phyloP scores from a whole-genome alignment of 2,329 filamentous ascomycete genomes.

The Talaromyces sp. region DNA sequence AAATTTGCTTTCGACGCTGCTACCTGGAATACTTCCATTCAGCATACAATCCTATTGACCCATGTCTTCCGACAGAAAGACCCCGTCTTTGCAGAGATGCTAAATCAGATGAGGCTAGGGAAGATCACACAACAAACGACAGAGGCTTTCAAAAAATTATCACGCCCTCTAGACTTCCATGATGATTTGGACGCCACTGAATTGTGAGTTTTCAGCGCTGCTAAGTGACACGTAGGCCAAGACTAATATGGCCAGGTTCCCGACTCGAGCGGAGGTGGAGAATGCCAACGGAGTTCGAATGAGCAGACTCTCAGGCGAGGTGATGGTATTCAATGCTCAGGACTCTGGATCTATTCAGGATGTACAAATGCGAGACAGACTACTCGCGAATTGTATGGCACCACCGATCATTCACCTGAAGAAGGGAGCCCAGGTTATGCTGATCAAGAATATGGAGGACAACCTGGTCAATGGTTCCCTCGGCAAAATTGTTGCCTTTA shows the following conservation, averaged over 20 bases:
- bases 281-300: constrained; percentile 75
- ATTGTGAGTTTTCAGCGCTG: constrained; percentile 50
- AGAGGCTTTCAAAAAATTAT: constrained; percentile 68
- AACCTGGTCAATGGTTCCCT: constrained; percentile 90
- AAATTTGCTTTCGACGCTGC: constrained; percentile 92
- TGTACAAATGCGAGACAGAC: constrained; percentile 64
- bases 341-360: constrained; percentile 71
- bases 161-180: constrained; percentile 65
- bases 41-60: constrained; percentile 91
- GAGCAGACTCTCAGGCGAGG: constrained; percentile 63
- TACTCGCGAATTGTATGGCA: constrained; percentile 90
- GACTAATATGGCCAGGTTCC: constrained; percentile 58
- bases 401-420: constrained; percentile 77
- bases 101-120: constrained; percentile 96
- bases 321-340: constrained; percentile 64
- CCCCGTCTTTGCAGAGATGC: constrained; percentile 82
- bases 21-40: constrained; percentile 88
- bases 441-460: constrained; percentile 99
- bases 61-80: constrained; percentile 97
- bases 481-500: constrained; percentile 78
- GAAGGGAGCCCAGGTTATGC: constrained; percentile 92
- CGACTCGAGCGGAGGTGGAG: constrained; percentile 86
- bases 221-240: not conserved
- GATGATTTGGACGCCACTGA: constrained; percentile 82
- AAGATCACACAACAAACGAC: constrained; percentile 74